Base-by-base conservation (phyloP, 1,284 basidiomycete genomes). In the Takashimella koratensis region DNA sequence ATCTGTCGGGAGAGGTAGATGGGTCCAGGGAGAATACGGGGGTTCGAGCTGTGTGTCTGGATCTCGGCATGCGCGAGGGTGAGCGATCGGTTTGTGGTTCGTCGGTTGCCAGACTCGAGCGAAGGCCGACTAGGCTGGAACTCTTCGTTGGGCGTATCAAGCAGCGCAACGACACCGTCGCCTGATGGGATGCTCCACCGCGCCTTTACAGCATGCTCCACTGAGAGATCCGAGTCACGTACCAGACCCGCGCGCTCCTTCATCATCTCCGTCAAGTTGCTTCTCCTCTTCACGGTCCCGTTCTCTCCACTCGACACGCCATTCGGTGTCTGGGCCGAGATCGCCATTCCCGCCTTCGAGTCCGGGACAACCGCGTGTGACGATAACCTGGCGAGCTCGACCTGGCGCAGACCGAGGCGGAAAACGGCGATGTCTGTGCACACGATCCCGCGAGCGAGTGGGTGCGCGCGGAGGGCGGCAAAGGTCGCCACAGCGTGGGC, bases 1-100 rank as follows among this genome's bases (percentile, higher is more conserved):
- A 91, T 87, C 58, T 92, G 88, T 60, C 88, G 86, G 0, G 85
- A 84, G 12, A 89, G 82, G 68, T 92, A 92, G 40, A 94, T 80
- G 0, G 86, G 80, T 0, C 83, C 80, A 1, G 88, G 86, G 1
- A 88, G 79, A 22, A 88, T 77, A 2, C 74, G 78, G 0, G 79
- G 76, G 2, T 83, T 83, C 4, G 75, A 77, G 2, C 84, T 83
- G 68, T 77, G 83, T 0, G 88, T 90, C 45, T 86, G 86, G 13
- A 93, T 80, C 66, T 94, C 90, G 1, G 87, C 87, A 44, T 86
- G 83, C 0, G 30, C 30, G 8, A 36, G 16, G 8, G 30, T 16
- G 30, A 36, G 16, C 10, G 30, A 36, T 36, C 30, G 30, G 16
- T 8, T 8, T 36, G 16, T 36, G 10, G 8, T 8, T 36, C 30